Percentiles rank a stretch among this genome's conserved stretches.
Evolutionary conservation across 2,329 filamentous ascomycete species (phyloP).

Genomic region (Penicillium sp.): DNA sequence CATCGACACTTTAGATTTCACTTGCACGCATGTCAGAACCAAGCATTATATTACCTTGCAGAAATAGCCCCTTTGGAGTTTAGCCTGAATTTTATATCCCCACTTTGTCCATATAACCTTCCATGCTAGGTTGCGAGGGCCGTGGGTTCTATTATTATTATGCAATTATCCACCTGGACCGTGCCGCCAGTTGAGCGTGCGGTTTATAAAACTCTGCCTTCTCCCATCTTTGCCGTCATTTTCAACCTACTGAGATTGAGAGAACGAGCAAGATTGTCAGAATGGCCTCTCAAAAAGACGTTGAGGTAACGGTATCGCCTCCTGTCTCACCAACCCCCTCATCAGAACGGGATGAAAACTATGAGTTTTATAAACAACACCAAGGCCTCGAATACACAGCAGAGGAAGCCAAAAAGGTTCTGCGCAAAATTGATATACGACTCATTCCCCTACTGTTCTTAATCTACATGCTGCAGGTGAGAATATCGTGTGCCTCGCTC

Average conservation of each 20-base stretch:
- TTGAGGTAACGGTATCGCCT: constrained; percentile 12
- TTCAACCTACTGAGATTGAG: too few species aligned
- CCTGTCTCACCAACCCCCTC: constrained; percentile 10
- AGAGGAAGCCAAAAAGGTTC: constrained; percentile 35
- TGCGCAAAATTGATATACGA: constrained; percentile 58
- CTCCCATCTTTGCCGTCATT: background rate
- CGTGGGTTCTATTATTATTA: background rate
- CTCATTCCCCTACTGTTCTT: constrained; percentile 59
- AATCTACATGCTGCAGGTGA: constrained; percentile 61
- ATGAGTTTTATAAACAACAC: constrained; percentile 36
- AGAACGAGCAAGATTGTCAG: background rate
- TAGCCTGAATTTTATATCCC: background rate
- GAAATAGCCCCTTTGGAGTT: background rate
- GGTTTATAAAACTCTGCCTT: background rate
- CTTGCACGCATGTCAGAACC: background rate
- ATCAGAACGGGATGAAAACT: constrained; percentile 38
- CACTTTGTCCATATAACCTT: background rate
- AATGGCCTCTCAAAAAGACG: constrained; percentile 8
- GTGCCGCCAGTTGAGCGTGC: background rate
- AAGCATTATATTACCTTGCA: background rate
- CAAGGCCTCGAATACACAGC: constrained; percentile 23
- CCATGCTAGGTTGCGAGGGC: background rate
- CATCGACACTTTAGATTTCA: background rate
- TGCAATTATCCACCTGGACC: constrained; percentile 1
- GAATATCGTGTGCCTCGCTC: background rate